Base-by-base conservation (phyloP, 305 asterid genomes). In the Petunia hybrid region DNA sequence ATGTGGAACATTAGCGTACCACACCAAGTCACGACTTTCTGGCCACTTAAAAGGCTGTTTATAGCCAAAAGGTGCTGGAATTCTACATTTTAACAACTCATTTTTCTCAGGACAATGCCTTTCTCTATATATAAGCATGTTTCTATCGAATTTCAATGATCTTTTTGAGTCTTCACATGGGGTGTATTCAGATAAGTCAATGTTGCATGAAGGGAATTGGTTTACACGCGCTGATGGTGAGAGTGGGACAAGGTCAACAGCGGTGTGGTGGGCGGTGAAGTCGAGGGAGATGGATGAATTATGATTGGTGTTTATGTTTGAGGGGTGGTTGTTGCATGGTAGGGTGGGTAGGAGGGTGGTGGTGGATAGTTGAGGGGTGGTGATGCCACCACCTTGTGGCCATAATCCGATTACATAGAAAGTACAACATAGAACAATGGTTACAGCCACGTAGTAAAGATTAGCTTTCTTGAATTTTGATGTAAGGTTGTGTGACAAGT, bases 1-100 rank as follows among this genome's bases (percentile, higher is more conserved):
- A 80, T 95, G 99, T 13, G 99, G 99, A 78, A 91, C 99, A 84
- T 95, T 95, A 1, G 97, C 99, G 66, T 89, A 94, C 99, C 98
- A 94, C 16, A 87, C 96, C 69, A 64, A 79, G 61, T 92, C 97
- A 56, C 99, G 84, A 61, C 99, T 94, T 86, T 87, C 85, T 80
- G 98, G 97, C 98, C 99, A 95, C 81, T 94, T 88, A 85, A 94
- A 94, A 82, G 99, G 95, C 87, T 88, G 46, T 83, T 16, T 84
- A 7, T 95, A 95, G 0, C 99, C 99, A 45, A 83, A 85, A 31
- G 99, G 98, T 74, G 99, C 97, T 84, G 98, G 98, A 62, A 93
- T 90, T 46, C 99, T 81, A 80, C 99, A 95, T 87, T 83, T 88
- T 64, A 94, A 40, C 13, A 82, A 0, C 82, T 95, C 99, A 0